Conservation (phyloP, 2,329 filamentous ascomycete genomes). For the Fusarium tjaetaba region DNA sequence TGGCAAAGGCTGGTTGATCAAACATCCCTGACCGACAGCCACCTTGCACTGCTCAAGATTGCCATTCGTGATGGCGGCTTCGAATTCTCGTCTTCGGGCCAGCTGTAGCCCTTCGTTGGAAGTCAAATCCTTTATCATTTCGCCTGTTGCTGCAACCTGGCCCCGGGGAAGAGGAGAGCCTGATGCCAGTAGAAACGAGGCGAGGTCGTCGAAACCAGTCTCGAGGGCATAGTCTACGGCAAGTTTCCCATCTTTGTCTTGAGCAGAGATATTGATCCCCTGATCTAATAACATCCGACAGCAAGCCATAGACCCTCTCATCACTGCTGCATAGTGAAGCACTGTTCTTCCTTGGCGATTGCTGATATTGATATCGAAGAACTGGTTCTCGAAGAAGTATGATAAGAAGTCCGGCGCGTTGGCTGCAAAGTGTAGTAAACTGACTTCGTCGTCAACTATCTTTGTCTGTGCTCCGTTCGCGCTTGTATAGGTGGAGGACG, state of each 20-base stretch:
- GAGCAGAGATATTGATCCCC: background rate
- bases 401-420: rapidly evolving
- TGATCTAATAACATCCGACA: background rate
- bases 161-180: background rate
- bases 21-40: background rate
- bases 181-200: background rate
- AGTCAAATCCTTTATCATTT: background rate
- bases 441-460: background rate
- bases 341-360: background rate
- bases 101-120: background rate
- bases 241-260: background rate
- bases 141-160: background rate
- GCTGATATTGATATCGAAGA: background rate
- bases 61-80: background rate
- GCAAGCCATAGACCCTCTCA: background rate
- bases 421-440: background rate
- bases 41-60: background rate
- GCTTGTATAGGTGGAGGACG: rapidly evolving
- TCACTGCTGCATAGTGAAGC: background rate
- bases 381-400: background rate
- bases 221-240: background rate
- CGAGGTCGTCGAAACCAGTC: background rate
- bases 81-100: background rate
- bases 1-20: background rate
- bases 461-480: too few species aligned